Conservation (phyloP, 495 filamentous ascomycete genomes). For the Durotheca rogersii region DNA sequence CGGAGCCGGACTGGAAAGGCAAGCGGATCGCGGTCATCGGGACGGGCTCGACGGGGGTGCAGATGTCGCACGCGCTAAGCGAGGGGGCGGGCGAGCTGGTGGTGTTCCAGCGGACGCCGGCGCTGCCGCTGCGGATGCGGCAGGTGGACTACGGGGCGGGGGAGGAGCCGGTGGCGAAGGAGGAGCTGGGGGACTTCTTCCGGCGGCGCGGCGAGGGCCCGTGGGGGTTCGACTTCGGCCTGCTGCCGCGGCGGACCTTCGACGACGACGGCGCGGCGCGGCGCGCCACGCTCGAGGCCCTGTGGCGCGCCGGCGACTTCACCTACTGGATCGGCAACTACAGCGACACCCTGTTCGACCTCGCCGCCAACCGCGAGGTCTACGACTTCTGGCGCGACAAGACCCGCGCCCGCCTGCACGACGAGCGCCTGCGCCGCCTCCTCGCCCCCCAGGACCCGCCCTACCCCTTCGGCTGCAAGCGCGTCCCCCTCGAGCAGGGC, state of each 20-base stretch:
- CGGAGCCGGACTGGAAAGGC: constrained; percentile 46
- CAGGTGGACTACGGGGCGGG: constrained; percentile 43
- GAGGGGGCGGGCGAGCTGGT: constrained; percentile 40
- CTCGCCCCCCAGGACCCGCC: constrained; percentile 56
- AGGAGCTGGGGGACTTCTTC: constrained; percentile 48
- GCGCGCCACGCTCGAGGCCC: constrained; percentile 45
- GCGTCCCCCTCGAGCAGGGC: constrained; percentile 54
- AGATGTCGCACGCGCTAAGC: constrained; percentile 52
- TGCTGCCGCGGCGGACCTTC: constrained; percentile 42
- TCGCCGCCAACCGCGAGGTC: constrained; percentile 47
- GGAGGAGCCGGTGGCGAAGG: constrained; percentile 49
- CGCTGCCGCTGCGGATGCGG: constrained; percentile 53
- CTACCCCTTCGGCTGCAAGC: constrained; percentile 56
- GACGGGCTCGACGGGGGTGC: constrained; percentile 61
- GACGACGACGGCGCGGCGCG: constrained; percentile 50
- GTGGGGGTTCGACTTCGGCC: constrained; percentile 48
- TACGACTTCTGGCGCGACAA: constrained; percentile 62
- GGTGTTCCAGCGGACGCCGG: constrained; percentile 56
- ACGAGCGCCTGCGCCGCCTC: constrained; percentile 50
- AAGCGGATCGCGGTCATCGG: constrained; percentile 60
- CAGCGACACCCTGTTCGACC: constrained; percentile 47
- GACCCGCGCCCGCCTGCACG: constrained; percentile 49
- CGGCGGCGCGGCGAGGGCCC: constrained; percentile 39
- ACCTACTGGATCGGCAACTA: constrained; percentile 52
- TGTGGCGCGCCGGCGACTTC: constrained; percentile 54